These are phyloP conservation scores for Paramecium primaurelia DNA, from an alignment of 73 alveolate genomes.

Conservation along the genomic window DNA sequence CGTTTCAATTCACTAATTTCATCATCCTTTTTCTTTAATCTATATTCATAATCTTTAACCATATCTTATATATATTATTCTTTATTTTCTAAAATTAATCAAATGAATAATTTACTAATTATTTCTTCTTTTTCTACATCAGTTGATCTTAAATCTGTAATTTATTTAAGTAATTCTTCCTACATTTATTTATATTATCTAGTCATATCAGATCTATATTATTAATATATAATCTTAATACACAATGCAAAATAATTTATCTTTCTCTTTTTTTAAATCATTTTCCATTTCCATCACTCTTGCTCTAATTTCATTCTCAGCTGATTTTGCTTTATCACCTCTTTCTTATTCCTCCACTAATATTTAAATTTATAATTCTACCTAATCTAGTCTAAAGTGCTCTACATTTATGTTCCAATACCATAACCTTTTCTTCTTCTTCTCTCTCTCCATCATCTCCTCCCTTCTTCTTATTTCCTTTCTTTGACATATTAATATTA, in stretches of 20 bases:
- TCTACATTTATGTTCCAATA: constrained; percentile 43
- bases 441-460: constrained; percentile 58
- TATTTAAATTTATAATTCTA: neutral
- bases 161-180: constrained; percentile 72
- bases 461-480: neutral
- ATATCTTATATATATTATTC: constrained; percentile 59
- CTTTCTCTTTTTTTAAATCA: constrained; percentile 70
- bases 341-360: constrained; percentile 63
- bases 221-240: neutral
- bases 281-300: constrained; percentile 72
- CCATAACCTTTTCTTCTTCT: constrained; percentile 42
- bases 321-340: constrained; percentile 76
- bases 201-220: constrained; percentile 75
- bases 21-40: constrained; percentile 67
- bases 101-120: neutral
- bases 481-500: neutral
- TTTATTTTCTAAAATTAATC: constrained; percentile 44
- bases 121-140: constrained; percentile 64
- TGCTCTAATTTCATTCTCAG: constrained; percentile 76
- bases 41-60: constrained; percentile 70
- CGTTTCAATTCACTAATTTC: constrained; percentile 73
- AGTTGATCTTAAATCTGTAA: constrained; percentile 63
- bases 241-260: constrained; percentile 60
- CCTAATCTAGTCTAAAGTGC: constrained; percentile 24
- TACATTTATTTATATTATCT: constrained; percentile 76